A percentile compares a stretch with the other conserved stretches of the same genome.
Conservation (phyloP, 208 protist genomes). For the Herpetomonas muscarum region DNA sequence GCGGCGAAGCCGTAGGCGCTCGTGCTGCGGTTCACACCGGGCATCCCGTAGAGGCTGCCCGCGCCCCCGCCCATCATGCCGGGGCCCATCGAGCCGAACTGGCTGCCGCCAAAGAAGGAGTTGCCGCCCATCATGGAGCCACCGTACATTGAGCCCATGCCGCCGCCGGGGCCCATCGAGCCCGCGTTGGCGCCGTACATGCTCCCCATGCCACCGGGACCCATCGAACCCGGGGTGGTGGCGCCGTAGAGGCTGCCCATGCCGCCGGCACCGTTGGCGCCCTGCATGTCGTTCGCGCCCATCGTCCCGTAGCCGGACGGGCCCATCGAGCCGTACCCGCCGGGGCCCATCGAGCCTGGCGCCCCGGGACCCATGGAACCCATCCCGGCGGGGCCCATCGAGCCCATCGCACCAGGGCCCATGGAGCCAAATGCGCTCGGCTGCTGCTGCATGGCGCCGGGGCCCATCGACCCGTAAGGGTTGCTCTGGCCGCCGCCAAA, state of each 20-base stretch:
- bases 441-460: conserved; percentile 8
- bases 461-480: conserved; percentile 16
- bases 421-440: conserved; percentile 1
- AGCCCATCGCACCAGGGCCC: conserved; percentile 11
- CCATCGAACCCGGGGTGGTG: conserved; percentile 18
- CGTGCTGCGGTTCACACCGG: conserved; percentile 9
- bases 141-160: conserved; percentile 29
- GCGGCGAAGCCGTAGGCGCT: conserved; percentile 44
- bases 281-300: not conserved
- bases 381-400: conserved; percentile 12
- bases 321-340: conserved; percentile 15
- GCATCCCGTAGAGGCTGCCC: conserved; percentile 22
- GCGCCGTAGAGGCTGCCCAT: conserved; percentile 11
- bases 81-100: conserved; percentile 17
- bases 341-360: conserved; percentile 12
- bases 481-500: conserved; percentile 14
- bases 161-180: conserved; percentile 4
- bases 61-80: not conserved
- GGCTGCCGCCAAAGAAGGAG: conserved; percentile 32
- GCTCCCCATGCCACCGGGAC: not conserved
- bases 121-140: conserved; percentile 17
- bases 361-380: conserved; percentile 19
- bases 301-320: conserved; percentile 12
- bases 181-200: conserved; percentile 1
- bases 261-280: conserved; percentile 16